These are phyloP conservation scores for Fimicolochytrium jonesii DNA, from an alignment of 192 early-diverging fungal species.

Conservation along the genomic window DNA sequence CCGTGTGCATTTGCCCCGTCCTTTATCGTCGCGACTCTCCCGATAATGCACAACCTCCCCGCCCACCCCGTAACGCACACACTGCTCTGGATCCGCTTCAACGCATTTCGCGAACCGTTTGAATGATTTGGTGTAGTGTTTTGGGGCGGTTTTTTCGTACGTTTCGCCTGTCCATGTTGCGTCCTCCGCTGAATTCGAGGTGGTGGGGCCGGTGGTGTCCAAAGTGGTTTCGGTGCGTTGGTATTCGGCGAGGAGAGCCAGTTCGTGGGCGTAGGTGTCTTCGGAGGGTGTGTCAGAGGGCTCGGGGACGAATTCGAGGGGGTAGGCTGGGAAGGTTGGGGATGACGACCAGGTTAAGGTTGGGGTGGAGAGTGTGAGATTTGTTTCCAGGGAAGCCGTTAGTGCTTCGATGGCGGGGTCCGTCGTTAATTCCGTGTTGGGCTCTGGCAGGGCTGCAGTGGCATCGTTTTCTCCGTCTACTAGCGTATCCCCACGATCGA, in stretches of 20 bases:
- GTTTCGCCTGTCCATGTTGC: slow-evolving; percentile 70
- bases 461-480: no score
- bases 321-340: slow-evolving; percentile 33
- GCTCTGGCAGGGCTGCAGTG: no score
- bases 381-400: no score
- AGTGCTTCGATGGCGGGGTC: no score
- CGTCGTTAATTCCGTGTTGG: no score
- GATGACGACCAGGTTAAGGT: slow-evolving; percentile 5
- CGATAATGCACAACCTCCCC: no score
- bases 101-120: slow-evolving; percentile 73
- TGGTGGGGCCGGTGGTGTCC: slow-evolving; percentile 36
- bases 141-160: slow-evolving; percentile 75
- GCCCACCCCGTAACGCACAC: slow-evolving; percentile 64
- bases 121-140: slow-evolving; percentile 75
- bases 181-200: slow-evolving; percentile 30
- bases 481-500: no score
- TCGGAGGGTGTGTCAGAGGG: neutral
- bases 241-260: slow-evolving; percentile 35
- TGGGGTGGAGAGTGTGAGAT: neutral
- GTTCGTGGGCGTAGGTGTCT: slow-evolving; percentile 28
- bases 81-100: slow-evolving; percentile 74
- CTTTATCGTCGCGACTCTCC: no score
- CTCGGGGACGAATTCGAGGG: slow-evolving; percentile 29
- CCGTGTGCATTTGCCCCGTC: slow-evolving; percentile 58
- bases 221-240: slow-evolving; percentile 34